These are phyloP conservation scores for Pestalotiopsis sp. DNA, from an alignment of 2,329 filamentous ascomycete genomes.

Conservation along the genomic window DNA sequence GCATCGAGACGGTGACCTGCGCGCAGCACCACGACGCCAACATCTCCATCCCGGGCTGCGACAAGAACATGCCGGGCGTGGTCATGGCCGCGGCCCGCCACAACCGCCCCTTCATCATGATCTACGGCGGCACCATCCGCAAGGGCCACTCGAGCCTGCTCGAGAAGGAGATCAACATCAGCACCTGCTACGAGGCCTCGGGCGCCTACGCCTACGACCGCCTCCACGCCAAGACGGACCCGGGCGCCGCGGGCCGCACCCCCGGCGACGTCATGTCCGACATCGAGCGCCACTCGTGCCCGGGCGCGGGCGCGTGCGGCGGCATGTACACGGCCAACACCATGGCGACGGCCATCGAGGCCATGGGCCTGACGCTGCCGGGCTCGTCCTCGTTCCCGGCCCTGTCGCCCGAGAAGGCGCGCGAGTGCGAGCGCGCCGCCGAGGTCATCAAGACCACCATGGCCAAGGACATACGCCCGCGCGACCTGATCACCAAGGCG, in stretches of 20 bases:
- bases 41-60: slow-evolving; percentile 93
- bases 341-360: slow-evolving; percentile 86
- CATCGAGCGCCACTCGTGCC: slow-evolving; percentile 76
- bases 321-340: slow-evolving; percentile 91
- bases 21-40: slow-evolving; percentile 99
- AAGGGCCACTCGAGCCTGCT: slow-evolving; percentile 77
- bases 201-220: slow-evolving; percentile 79
- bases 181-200: slow-evolving; percentile 83
- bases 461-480: slow-evolving; percentile 79
- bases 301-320: slow-evolving; percentile 70
- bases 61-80: slow-evolving; percentile 99
- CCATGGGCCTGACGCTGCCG: slow-evolving; percentile 78
- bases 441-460: slow-evolving; percentile 78
- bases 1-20: slow-evolving; percentile 98
- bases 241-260: slow-evolving; percentile 64
- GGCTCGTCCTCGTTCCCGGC: slow-evolving; percentile 85
- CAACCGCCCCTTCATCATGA: slow-evolving; percentile 89
- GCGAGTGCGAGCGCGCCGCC: slow-evolving; percentile 82
- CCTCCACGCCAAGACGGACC: slow-evolving; percentile 66
- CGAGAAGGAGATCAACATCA: slow-evolving; percentile 79
- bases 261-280: slow-evolving; percentile 81
- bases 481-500: slow-evolving; percentile 76
- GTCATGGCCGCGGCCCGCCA: slow-evolving; percentile 85
- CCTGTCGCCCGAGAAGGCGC: slow-evolving; percentile 77
- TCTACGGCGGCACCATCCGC: slow-evolving; percentile 87